These are phyloP conservation scores for Cajanus cajan DNA, from an alignment of 306 rosid genomes.

Conservation along the genomic window DNA sequence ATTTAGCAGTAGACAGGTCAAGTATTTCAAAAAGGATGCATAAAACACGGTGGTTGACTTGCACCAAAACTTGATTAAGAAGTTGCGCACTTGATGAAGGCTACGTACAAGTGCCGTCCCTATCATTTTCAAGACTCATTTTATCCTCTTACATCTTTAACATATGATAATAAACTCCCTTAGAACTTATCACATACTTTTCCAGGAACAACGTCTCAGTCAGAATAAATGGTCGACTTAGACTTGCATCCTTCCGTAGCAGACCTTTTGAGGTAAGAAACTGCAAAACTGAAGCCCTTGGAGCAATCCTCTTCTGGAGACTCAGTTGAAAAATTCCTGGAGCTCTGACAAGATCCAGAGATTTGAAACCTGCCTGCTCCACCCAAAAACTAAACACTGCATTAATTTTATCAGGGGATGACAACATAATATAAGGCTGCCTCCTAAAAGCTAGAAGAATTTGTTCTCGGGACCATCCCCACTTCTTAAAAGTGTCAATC, in stretches of 20 bases:
- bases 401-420: slow-evolving; percentile 41
- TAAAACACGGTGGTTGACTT: neutral
- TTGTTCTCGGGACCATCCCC: neutral
- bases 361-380: slow-evolving; percentile 34
- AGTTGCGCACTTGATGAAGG: neutral
- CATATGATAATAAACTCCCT: neutral
- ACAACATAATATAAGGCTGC: slow-evolving; percentile 34
- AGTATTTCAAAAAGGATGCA: neutral
- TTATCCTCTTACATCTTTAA: neutral
- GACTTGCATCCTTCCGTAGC: slow-evolving; percentile 17
- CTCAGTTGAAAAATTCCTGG: slow-evolving; percentile 22
- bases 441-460: slow-evolving; percentile 21
- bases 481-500: neutral
- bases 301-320: slow-evolving; percentile 48
- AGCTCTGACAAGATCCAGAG: neutral
- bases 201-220: slow-evolving; percentile 27
- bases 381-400: slow-evolving; percentile 40
- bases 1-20: neutral
- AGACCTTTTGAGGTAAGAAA: slow-evolving; percentile 43
- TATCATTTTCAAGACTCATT: neutral
- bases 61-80: neutral
- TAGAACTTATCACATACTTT: slow-evolving; percentile 27
- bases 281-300: slow-evolving; percentile 39
- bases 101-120: neutral
- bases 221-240: neutral